phyloP scores from a whole-genome alignment of 2,329 filamentous ascomycete genomes.

The Aureobasidium sp. region DNA sequence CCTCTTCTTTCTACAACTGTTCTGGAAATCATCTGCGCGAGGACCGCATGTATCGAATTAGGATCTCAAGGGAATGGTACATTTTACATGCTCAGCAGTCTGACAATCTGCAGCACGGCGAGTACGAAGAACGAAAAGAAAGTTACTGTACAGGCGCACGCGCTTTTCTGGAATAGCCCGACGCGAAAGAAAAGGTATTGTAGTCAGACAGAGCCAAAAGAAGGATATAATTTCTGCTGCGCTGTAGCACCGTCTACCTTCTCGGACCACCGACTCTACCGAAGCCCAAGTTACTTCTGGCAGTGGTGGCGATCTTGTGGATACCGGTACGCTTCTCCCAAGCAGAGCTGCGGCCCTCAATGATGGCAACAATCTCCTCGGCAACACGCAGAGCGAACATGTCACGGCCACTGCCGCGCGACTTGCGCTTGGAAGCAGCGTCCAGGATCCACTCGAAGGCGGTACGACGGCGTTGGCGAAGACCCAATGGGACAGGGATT shows the following conservation, averaged over 20 bases:
- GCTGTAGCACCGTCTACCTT: conserved; percentile 6
- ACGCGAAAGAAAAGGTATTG: background rate
- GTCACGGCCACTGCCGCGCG: conserved; percentile 59
- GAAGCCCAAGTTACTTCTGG: conserved; percentile 60
- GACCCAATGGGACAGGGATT: conserved; percentile 16
- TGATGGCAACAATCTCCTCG: conserved; percentile 76
- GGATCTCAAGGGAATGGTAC: background rate
- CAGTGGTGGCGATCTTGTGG: conserved; percentile 72
- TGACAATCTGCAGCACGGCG: background rate
- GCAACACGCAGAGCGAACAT: conserved; percentile 72
- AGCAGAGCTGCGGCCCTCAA: conserved; percentile 72
- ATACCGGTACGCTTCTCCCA: conserved; percentile 75
- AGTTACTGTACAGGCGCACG: background rate
- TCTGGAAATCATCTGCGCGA: background rate
- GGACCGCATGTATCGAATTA: background rate
- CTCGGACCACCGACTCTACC: conserved; percentile 19
- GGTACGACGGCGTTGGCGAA: conserved; percentile 16
- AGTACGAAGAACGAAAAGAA: background rate
- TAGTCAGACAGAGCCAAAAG: background rate
- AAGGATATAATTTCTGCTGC: background rate
- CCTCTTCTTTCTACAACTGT: background rate
- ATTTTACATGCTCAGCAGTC: background rate
- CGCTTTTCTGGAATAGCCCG: background rate
- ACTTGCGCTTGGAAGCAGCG: conserved; percentile 68
- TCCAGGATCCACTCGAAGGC: conserved; percentile 70